A percentile compares a stretch with the other conserved stretches of the same genome.
Conservation (phyloP, 371 early-diverging fungal species). For the Lichtheimia hyalospora region DNA sequence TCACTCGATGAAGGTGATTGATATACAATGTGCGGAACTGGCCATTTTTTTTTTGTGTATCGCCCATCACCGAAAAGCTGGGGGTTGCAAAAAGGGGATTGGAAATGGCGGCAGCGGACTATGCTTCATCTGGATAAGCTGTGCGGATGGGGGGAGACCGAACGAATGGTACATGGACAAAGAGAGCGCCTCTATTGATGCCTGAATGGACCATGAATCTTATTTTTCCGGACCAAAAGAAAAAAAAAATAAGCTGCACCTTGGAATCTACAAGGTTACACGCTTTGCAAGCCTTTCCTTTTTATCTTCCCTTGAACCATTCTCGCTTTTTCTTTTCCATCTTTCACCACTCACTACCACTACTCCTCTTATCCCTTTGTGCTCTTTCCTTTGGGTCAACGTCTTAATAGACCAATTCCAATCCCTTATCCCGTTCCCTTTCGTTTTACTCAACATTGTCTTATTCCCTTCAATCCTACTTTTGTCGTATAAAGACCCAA, state of each 20-base stretch:
- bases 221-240: conserved; percentile 18
- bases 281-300: not conserved
- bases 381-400: conserved; percentile 12
- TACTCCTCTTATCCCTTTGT: conserved; percentile 5
- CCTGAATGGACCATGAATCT: conserved; percentile 41
- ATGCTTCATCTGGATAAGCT: not conserved
- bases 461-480: too few species aligned
- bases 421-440: conserved; percentile 9
- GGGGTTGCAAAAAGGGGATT: not conserved
- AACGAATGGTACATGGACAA: too few species aligned
- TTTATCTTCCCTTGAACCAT: conserved; percentile 2
- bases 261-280: conserved; percentile 3
- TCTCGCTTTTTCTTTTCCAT: not conserved
- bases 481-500: conserved; percentile 1
- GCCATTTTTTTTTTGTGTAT: conserved; percentile 2
- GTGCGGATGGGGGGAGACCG: too few species aligned
- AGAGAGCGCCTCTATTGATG: not conserved
- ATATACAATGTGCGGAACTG: not conserved
- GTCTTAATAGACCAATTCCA: conserved; percentile 7
- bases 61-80: not conserved
- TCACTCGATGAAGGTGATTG: not conserved
- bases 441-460: not conserved
- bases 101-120: conserved; percentile 1
- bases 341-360: not conserved
- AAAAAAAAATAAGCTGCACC: not conserved